Evolutionary conservation across 129 eudicot species (phyloP).

Genomic region (Escallonia herrerae): DNA sequence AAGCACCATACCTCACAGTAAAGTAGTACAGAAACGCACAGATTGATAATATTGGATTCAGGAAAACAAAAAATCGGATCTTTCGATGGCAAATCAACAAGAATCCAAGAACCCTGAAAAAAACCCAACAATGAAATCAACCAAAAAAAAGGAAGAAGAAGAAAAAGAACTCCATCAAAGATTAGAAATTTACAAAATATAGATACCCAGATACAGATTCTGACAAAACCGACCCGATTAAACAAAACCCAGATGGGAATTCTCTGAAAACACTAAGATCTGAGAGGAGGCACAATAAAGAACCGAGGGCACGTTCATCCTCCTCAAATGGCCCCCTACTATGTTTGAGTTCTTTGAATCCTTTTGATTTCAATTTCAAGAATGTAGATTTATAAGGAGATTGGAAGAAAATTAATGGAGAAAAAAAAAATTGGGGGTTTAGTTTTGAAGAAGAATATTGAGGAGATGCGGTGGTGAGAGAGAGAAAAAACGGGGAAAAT

Average conservation of each 20-base stretch:
- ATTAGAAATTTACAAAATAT: conserved; percentile 1
- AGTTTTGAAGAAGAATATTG: conserved; percentile 1
- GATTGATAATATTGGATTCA: conserved; percentile 30
- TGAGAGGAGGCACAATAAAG: conserved; percentile 35
- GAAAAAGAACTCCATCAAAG: not conserved
- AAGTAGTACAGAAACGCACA: conserved; percentile 10
- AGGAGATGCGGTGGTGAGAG: conserved; percentile 9
- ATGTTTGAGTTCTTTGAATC: no score
- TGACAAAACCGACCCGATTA: conserved; percentile 29
- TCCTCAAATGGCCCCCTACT: conserved; percentile 39
- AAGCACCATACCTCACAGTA: conserved; percentile 33
- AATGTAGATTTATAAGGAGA: not conserved
- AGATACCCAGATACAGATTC: conserved; percentile 14
- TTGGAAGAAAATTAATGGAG: not conserved
- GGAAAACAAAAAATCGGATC: conserved; percentile 43
- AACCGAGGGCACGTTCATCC: conserved; percentile 63
- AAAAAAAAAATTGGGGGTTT: not conserved
- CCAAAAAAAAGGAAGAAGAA: not conserved
- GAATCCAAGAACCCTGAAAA: conserved; percentile 20
- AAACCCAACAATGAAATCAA: conserved; percentile 12
- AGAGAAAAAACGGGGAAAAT: not conserved
- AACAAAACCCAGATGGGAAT: conserved; percentile 36
- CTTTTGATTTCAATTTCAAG: conserved; percentile 4
- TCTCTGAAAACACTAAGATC: conserved; percentile 34
- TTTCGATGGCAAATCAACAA: conserved; percentile 27